These are phyloP conservation scores for Gaertneriomyces sp. DNA, from an alignment of 192 early-diverging fungal genomes.

Conservation along the genomic window DNA sequence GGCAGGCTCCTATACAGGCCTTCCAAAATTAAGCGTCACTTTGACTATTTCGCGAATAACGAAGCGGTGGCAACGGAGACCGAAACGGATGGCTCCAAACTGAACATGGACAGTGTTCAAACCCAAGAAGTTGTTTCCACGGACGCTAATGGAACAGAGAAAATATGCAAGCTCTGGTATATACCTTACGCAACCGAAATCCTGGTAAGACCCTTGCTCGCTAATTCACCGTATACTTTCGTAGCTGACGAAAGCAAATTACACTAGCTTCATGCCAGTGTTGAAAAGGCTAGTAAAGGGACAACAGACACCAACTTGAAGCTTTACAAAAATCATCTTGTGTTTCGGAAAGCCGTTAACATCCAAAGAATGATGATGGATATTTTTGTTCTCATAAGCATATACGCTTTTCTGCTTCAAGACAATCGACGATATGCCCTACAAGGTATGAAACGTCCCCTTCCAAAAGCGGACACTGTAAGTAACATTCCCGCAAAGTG, in stretches of 20 bases:
- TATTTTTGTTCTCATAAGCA: slow-evolving; percentile 33
- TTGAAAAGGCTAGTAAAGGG: slow-evolving; percentile 29
- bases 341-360: slow-evolving; percentile 33
- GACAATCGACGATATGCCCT: slow-evolving; percentile 43
- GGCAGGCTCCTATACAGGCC: slow-evolving; percentile 40
- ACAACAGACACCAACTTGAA: slow-evolving; percentile 30
- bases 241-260: neutral
- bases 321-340: slow-evolving; percentile 34
- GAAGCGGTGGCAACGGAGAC: slow-evolving; percentile 24
- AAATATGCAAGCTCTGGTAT: slow-evolving; percentile 49
- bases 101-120: slow-evolving; percentile 38
- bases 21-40: slow-evolving; percentile 34
- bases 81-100: slow-evolving; percentile 24
- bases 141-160: slow-evolving; percentile 22
- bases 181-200: slow-evolving; percentile 51
- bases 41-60: slow-evolving; percentile 42
- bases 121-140: slow-evolving; percentile 38
- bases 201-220: slow-evolving; percentile 24
- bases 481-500: slow-evolving; percentile 20
- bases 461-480: neutral
- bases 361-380: slow-evolving; percentile 46
- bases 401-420: slow-evolving; percentile 43
- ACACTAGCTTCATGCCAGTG: slow-evolving; percentile 1
- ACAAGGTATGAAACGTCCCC: slow-evolving; percentile 25
- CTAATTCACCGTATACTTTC: neutral